A percentile compares a stretch with the other conserved stretches of the same genome.
Evolutionary conservation across 1,284 basidiomycete species (phyloP).

Genomic region (Phaffia rhodozyma): DNA sequence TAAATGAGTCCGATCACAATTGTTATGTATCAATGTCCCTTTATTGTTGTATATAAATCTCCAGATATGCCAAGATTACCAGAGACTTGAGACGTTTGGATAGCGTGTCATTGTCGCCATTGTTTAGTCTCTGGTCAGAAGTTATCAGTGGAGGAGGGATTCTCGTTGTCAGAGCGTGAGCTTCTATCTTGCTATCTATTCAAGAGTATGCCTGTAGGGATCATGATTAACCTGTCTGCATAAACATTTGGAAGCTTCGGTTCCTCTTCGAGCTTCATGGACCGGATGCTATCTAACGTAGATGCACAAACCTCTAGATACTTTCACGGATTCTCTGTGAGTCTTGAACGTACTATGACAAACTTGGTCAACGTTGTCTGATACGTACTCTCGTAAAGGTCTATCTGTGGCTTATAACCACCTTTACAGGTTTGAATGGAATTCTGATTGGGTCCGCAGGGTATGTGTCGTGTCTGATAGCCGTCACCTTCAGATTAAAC

Average conservation of each 20-base stretch:
- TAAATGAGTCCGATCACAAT: neutral
- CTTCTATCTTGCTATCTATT: neutral
- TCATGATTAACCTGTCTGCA: neutral
- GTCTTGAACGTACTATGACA: neutral
- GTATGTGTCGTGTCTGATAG: neutral
- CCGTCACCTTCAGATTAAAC: neutral
- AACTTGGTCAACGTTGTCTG: neutral
- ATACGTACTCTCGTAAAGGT: neutral
- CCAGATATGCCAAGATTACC: slow-evolving; percentile 21
- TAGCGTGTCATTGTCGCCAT: slow-evolving; percentile 4
- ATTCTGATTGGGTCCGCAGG: slow-evolving; percentile 1
- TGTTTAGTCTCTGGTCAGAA: slow-evolving; percentile 11
- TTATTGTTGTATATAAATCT: neutral
- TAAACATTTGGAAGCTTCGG: neutral
- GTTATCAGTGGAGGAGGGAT: slow-evolving; percentile 10
- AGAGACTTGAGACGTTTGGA: slow-evolving; percentile 29
- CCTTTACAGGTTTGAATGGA: slow-evolving; percentile 8
- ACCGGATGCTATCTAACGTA: neutral
- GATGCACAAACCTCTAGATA: neutral
- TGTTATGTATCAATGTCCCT: neutral
- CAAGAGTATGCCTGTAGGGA: neutral
- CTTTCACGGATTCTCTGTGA: slow-evolving; percentile 3
- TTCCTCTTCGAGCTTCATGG: neutral
- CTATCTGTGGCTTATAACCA: slow-evolving; percentile 13
- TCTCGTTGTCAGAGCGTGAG: slow-evolving; percentile 8